Base-by-base conservation (phyloP, 2,329 filamentous ascomycete species). In the Exophiala oligosperma region DNA sequence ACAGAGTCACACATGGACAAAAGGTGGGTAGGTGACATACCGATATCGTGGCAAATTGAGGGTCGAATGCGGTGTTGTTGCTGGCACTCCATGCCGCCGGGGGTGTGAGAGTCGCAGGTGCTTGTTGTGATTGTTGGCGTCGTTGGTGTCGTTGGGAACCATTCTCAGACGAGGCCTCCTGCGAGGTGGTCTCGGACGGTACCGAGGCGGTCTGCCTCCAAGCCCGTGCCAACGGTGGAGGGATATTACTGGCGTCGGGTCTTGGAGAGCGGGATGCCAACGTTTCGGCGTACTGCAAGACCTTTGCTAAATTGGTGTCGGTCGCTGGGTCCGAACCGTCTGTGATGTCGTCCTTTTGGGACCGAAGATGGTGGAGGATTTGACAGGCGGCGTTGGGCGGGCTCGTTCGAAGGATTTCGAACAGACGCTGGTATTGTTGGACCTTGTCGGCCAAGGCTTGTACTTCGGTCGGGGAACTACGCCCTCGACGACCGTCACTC, bases 391-490 rank as follows among this genome's bases (percentile, higher is more conserved):
- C 37, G n/a, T 14, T 37, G 7, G 37, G 14, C 24, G 44, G n/a
- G 14, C 41, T 40, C n/a, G 38, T 43, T 48, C 52, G 48, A 7
- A 59, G 40, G 1, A 50, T 28, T 28, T 40, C 24, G 50, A 59
- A 38, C 17, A 59, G 17, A n/a, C 41, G 52, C 17, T 56, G 52
- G 47, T 59, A 56, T 24, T 48, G 52, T 4, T 40, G 11, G 14
- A 56, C 28, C n/a, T 41, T 54, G 1, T 55, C 57, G 9, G 23
- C 32, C 29, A 59, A 32, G 4, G 47, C 37, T 29, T 47, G 52
- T 7, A 52, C 35, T 21, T 52, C 57, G 4, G 32, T 41, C 4
- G 35, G 17, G 14, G 48, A 47, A 6, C 48, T 52, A 1, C 57
- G 51, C 26, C 21, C 32, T 26, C 49, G 48, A 7, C 57, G 57